Evolutionary conservation across 257 asterid species (phyloP), one percentile per base, ranked within the genome.

Genomic region (Solanum corneliomulleri): DNA sequence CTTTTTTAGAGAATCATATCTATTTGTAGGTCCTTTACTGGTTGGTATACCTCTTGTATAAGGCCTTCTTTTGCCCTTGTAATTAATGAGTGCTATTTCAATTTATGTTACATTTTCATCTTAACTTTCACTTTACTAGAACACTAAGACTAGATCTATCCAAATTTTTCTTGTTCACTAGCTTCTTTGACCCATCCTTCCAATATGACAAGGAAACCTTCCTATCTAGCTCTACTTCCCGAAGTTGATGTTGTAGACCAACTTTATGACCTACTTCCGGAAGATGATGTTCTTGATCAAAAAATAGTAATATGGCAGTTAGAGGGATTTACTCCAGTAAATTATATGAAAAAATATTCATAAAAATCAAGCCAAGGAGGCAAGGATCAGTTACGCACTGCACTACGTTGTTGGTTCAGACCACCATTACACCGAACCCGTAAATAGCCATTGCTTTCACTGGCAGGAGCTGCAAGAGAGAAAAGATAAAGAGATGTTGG

Each of bases 401-500:
- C 99, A 92, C 93, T 97, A 89, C 99, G 93, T 89, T 97, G 99
- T 92, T 97, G 99, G 88, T 96, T 97, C 88, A 97, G 94, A 89
- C 99, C 99, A 66, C 99, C 99, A 89, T 97, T 97, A 91, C 99
- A 97, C 82, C 99, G 98, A 89, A 97, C 99, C 82, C 99, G 96
- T 82, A 97, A 89, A 90, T 97, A 97, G 44, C 99, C 99, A 92
- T 93, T 97, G 91, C 92, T 93, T 91, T 93, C 95, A 83, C 84
- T 87, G 33, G 97, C 91, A 87, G 99, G 99, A 88, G 98, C 98
- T 95, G 95, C 92, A 88, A 25, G 76, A 91, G 64, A 52, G 74
- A 70, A 71, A 81, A 70, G 66, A 41, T 37, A 68, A 37, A 41
- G 80, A 15, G n/a, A 47, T 31, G 41, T 29, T 49, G 44, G 37